Base-by-base conservation (phyloP, 192 early-diverging fungal species). In the Entomortierella lignicola region DNA sequence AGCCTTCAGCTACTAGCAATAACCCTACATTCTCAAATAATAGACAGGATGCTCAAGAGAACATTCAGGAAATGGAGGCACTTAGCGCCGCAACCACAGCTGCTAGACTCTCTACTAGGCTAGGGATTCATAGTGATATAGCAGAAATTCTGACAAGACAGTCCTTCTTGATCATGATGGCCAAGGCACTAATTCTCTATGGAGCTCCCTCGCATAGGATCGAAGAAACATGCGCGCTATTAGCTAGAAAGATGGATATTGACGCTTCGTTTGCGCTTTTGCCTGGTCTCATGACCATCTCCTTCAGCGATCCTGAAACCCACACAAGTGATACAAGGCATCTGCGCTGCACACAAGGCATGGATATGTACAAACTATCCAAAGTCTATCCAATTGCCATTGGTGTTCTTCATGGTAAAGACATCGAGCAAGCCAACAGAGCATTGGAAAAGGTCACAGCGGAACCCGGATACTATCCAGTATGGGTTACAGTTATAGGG, bases 311-410 rank as follows among this genome's bases (percentile, higher is more conserved):
- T 80, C 82, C 86, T 11, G 92, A 92, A 52, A 94, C 92, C 8
- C 87, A 92, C 32, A 89, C 92, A 4, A 91, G 89, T 25, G 92
- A 94, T 62, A 94, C 92, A 1, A 90, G 91, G 32, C 83, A 92
- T 20, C 83, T 94, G 42, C 83, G 87, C 21, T 83, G 83, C 31
- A 68, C 84, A 3, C 71, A 85, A 8, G 89, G 91, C 32, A 88
- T 91, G 75, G 91, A 94, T 62, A 91, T 94, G 80, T 72, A 84
- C 66, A 89, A 92, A 39, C 72, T 94, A 13, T 87, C 84, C 23
- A 82, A 86, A 62, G 89, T 89, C 11, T 69, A 92, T 84, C 82
- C 82, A 72, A 69, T 91, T 86, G 53, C 83, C 82, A 51, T 90
- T 89, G 90, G 71, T 8, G 90, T 91, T 54, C 84, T 88, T 3